A percentile compares a stretch with the other conserved stretches of the same genome.
Conservation (phyloP, 257 asterid species). For the Petrea volubilis region DNA sequence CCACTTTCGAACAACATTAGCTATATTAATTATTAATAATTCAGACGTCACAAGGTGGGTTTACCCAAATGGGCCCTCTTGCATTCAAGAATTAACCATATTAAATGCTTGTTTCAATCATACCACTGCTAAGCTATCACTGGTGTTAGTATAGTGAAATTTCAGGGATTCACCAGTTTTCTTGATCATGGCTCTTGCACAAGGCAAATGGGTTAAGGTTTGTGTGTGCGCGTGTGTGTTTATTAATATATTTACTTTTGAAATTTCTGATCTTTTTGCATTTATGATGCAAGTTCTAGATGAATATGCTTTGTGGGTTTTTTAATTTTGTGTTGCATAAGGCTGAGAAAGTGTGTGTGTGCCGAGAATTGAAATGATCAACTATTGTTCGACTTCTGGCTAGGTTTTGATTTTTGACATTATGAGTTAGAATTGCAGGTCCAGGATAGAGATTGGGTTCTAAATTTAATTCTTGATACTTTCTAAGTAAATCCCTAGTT, state of each 20-base stretch:
- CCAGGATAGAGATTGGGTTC: not conserved
- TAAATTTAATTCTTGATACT: not conserved
- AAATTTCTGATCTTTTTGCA: not conserved
- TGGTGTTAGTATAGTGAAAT: not conserved
- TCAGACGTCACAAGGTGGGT: not conserved
- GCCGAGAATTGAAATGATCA: not conserved
- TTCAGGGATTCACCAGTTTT: not conserved
- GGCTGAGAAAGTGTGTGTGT: not conserved
- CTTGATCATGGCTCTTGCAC: slow-evolving; percentile 40
- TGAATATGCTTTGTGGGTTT: not conserved
- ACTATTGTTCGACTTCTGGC: not conserved
- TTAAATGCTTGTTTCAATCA: not conserved
- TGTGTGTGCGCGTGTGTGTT: not conserved
- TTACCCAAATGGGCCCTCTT: not conserved
- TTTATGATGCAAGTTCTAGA: not conserved
- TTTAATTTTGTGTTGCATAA: not conserved
- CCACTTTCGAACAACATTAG: not conserved
- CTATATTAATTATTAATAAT: not conserved
- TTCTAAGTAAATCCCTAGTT: not conserved
- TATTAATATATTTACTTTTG: no score
- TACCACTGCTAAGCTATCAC: no score
- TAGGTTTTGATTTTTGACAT: not conserved
- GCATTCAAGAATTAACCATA: not conserved
- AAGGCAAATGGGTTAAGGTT: slow-evolving; percentile 71
- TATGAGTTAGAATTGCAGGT: not conserved